These are phyloP conservation scores for Schoenoplectus tabernaemontani DNA, from an alignment of 202 grass and related monocot genomes.

Conservation along the genomic window DNA sequence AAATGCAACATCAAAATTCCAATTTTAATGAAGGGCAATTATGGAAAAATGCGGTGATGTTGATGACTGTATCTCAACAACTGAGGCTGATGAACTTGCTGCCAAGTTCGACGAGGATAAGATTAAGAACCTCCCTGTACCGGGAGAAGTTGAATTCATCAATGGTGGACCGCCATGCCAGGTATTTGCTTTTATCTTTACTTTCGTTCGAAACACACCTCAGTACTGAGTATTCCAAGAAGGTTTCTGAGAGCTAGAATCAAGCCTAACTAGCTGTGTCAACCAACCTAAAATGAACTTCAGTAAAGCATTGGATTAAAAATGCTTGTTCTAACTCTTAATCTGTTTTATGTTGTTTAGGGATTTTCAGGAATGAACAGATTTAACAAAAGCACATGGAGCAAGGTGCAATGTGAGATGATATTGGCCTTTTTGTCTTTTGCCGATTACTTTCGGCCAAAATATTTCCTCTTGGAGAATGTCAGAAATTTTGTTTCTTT, in stretches of 20 bases:
- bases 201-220: slow-evolving; percentile 5
- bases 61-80: slow-evolving; percentile 88
- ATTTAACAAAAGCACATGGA: slow-evolving; percentile 96
- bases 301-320: background rate
- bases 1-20: background rate
- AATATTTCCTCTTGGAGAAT: slow-evolving; percentile 93
- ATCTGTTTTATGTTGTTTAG: slow-evolving; percentile 31
- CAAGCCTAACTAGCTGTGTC: background rate
- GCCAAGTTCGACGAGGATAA: slow-evolving; percentile 56
- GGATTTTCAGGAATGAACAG: slow-evolving; percentile 98
- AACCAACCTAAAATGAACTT: background rate
- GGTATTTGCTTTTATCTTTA: slow-evolving; percentile 41
- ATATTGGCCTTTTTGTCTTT: slow-evolving; percentile 98
- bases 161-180: slow-evolving; percentile 98
- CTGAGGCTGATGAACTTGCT: slow-evolving; percentile 84
- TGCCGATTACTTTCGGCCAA: slow-evolving; percentile 88
- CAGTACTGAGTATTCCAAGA: background rate
- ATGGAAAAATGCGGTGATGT: slow-evolving; percentile 91
- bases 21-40: slow-evolving; percentile 60
- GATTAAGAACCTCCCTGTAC: slow-evolving; percentile 79
- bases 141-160: slow-evolving; percentile 98
- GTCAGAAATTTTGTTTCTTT: slow-evolving; percentile 97
- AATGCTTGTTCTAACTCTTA: background rate
- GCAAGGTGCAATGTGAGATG: slow-evolving; percentile 99
- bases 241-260: background rate